Conservation (phyloP, 2,329 filamentous ascomycete species). For the Blastomyces parvus region DNA sequence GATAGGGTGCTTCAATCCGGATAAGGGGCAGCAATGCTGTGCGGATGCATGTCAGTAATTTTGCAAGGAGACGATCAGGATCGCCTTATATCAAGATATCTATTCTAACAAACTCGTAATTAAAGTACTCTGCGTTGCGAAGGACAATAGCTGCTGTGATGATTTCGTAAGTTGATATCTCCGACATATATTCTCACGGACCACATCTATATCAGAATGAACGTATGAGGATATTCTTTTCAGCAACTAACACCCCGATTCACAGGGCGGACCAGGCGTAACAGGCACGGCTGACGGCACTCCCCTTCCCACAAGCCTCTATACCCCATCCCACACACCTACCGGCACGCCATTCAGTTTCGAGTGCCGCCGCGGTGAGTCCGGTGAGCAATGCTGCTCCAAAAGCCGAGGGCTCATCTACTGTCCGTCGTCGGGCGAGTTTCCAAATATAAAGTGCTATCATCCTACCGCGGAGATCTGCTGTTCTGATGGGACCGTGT, state of each 20-base stretch:
- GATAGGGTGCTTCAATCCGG: constrained; percentile 8
- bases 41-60: constrained; percentile 6
- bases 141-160: constrained; percentile 10
- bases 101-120: background rate
- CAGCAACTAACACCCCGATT: background rate
- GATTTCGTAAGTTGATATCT: constrained; percentile 3
- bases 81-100: background rate
- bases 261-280: constrained; percentile 8
- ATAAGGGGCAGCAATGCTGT: constrained; percentile 7
- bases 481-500: constrained; percentile 9
- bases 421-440: constrained; percentile 5
- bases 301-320: background rate
- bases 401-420: constrained; percentile 2
- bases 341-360: background rate
- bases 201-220: background rate
- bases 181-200: background rate
- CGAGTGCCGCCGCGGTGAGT: constrained; percentile 1
- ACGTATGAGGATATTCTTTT: too few relatives aligned
- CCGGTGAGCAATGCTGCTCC: constrained; percentile 8
- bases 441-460: constrained; percentile 8
- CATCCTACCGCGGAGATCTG: constrained; percentile 5
- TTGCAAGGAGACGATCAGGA: background rate
- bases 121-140: constrained; percentile 7
- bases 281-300: constrained; percentile 7
- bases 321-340: constrained; percentile 5